Evolutionary conservation across 2,329 filamentous ascomycete species (phyloP).

Genomic region (Trichoderma aggressivum): DNA sequence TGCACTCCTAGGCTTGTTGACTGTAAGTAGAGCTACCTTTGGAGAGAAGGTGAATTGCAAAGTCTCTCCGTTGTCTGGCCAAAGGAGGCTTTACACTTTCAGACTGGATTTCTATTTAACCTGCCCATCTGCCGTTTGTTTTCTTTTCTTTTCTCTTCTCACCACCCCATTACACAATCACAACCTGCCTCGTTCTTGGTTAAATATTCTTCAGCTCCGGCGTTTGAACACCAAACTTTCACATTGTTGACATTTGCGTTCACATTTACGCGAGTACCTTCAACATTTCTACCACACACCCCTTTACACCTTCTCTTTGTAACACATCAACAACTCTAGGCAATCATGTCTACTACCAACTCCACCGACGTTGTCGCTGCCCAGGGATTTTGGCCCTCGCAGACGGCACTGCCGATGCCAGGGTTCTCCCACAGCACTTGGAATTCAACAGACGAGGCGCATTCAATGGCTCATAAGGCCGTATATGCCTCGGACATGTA

Average conservation of each 20-base stretch:
- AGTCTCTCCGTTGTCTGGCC: not conserved
- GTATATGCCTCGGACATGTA: constrained; percentile 24
- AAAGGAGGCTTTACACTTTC: not conserved
- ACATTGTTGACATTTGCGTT: not conserved
- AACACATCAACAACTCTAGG: not conserved
- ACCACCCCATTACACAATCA: not conserved
- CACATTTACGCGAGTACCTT: not conserved
- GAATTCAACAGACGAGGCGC: constrained; percentile 23
- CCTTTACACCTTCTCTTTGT: not conserved
- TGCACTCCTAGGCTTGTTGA: no score
- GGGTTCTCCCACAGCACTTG: constrained; percentile 13
- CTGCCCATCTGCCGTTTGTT: not conserved
- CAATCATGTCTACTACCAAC: not conserved
- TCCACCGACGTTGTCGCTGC: not conserved
- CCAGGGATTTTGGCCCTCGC: not conserved
- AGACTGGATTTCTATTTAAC: not conserved
- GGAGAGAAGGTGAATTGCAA: not conserved
- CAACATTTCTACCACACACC: not conserved
- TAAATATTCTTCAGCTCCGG: not conserved
- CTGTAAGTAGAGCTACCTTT: not conserved
- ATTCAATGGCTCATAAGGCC: constrained; percentile 18
- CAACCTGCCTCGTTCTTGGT: not conserved
- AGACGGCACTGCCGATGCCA: not conserved
- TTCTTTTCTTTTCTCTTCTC: not conserved
- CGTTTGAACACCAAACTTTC: not conserved